A percentile compares a stretch with the other conserved stretches of the same genome.
Evolutionary conservation across 2,329 filamentous ascomycete genomes (phyloP).

Genomic region (Penicillium sp.): DNA sequence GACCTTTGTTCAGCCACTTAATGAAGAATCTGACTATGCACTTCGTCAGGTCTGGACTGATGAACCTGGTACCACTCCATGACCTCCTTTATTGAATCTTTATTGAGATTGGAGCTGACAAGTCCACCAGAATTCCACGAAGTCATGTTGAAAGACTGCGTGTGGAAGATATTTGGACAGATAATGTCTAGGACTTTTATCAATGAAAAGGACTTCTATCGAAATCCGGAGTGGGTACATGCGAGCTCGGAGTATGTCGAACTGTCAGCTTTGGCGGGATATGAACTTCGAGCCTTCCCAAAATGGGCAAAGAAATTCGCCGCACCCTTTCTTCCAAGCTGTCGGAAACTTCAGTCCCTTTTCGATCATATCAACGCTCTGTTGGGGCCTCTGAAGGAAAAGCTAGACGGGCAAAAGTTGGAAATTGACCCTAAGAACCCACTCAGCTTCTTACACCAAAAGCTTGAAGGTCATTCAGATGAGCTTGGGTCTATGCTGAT

Average conservation of each 20-base stretch:
- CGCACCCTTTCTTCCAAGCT: too few relatives aligned
- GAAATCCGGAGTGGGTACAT: conserved; percentile 3
- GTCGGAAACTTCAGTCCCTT: too few relatives aligned
- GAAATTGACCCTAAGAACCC: too few relatives aligned
- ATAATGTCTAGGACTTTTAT: conserved; percentile 5
- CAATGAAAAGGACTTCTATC: conserved; percentile 1
- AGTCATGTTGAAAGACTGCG: conserved; percentile 1
- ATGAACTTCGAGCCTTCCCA: neutral
- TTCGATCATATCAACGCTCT: too few relatives aligned
- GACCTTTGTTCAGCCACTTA: neutral
- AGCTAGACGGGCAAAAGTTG: too few relatives aligned
- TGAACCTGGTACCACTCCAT: neutral
- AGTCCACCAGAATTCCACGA: neutral
- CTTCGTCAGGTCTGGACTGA: neutral
- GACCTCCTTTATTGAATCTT: too few relatives aligned
- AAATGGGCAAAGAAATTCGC: too few relatives aligned
- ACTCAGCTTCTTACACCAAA: too few relatives aligned
- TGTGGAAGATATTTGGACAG: conserved; percentile 2
- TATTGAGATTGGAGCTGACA: neutral
- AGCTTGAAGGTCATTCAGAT: neutral
- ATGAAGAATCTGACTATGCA: conserved; percentile 1
- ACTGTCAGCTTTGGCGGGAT: neutral
- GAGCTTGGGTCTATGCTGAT: conserved; percentile 1
- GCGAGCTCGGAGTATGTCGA: conserved; percentile 5
- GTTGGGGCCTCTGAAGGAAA: too few relatives aligned